Evolutionary conservation across 805 yeast genomes (phyloP).

Genomic region (Pichia ethanolica): DNA sequence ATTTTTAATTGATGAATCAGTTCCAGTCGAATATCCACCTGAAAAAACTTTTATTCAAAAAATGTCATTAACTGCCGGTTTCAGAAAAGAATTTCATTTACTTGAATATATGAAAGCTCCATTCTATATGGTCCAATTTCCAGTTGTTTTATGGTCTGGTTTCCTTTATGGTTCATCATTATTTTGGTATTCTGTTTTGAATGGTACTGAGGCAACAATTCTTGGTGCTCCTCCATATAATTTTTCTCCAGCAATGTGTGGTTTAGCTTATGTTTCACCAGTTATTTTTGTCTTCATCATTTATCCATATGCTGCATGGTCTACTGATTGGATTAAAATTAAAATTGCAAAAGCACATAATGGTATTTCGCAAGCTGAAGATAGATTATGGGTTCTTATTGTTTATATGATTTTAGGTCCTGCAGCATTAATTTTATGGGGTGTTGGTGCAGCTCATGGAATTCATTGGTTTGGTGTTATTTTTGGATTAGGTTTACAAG

Average conservation of each 20-base stretch:
- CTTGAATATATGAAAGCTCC: conserved; percentile 30
- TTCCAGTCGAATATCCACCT: conserved; percentile 18
- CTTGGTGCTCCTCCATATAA: conserved; percentile 43
- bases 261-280: conserved; percentile 48
- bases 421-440: conserved; percentile 51
- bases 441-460: conserved; percentile 51
- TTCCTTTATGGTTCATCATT: conserved; percentile 43
- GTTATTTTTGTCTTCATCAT: conserved; percentile 38
- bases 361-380: conserved; percentile 52
- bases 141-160: conserved; percentile 56
- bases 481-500: conserved; percentile 49
- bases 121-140: conserved; percentile 36
- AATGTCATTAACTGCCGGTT: conserved; percentile 36
- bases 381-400: conserved; percentile 44
- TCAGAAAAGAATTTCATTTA: conserved; percentile 23
- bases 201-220: conserved; percentile 40
- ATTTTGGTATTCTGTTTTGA: conserved; percentile 41
- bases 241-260: conserved; percentile 39
- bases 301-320: conserved; percentile 40
- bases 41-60: conserved; percentile 36
- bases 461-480: conserved; percentile 50
- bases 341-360: conserved; percentile 39
- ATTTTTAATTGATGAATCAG: conserved; percentile 19
- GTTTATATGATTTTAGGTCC: conserved; percentile 45
- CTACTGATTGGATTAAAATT: conserved; percentile 45